Evolutionary conservation across 2,329 filamentous ascomycete genomes (phyloP).

Genomic region (Cladophialophora carrionii): DNA sequence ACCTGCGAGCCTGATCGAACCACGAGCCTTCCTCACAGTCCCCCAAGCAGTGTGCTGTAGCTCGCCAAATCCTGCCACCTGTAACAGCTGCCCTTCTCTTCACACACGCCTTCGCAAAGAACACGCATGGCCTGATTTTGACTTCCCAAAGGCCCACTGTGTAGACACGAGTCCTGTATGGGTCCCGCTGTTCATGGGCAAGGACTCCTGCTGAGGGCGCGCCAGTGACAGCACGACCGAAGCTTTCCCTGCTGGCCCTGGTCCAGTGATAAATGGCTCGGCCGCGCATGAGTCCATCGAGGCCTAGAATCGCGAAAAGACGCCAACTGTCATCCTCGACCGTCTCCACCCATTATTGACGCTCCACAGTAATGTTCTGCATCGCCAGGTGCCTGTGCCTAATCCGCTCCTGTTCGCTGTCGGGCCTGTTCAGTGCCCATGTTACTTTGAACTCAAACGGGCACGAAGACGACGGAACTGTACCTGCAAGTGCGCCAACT

Average conservation of each 20-base stretch:
- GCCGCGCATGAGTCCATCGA: neutral
- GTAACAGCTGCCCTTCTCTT: neutral
- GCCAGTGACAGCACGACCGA: neutral
- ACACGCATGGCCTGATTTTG: neutral
- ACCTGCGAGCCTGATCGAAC: neutral
- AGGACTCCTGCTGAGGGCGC: neutral
- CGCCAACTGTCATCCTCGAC: constrained; percentile 16
- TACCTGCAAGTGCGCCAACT: constrained; percentile 15
- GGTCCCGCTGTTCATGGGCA: neutral
- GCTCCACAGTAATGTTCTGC: constrained; percentile 28
- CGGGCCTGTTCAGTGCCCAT: constrained; percentile 10
- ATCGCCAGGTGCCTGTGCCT: constrained; percentile 25
- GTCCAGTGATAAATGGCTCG: neutral
- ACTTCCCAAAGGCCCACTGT: neutral
- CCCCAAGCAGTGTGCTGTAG: neutral
- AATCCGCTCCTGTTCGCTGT: constrained; percentile 14
- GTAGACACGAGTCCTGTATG: neutral
- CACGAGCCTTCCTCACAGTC: neutral
- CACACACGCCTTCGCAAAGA: neutral
- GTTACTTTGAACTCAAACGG: constrained; percentile 17
- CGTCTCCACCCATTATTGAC: constrained; percentile 15
- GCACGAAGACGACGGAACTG: constrained; percentile 14
- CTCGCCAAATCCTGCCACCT: neutral
- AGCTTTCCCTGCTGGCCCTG: neutral
- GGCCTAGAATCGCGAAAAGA: constrained; percentile 19